Percentiles rank a stretch among this genome's conserved stretches.
Evolutionary conservation across 768 basidiomycete genomes (phyloP).

Genomic region (Favolaschia claudopus): DNA sequence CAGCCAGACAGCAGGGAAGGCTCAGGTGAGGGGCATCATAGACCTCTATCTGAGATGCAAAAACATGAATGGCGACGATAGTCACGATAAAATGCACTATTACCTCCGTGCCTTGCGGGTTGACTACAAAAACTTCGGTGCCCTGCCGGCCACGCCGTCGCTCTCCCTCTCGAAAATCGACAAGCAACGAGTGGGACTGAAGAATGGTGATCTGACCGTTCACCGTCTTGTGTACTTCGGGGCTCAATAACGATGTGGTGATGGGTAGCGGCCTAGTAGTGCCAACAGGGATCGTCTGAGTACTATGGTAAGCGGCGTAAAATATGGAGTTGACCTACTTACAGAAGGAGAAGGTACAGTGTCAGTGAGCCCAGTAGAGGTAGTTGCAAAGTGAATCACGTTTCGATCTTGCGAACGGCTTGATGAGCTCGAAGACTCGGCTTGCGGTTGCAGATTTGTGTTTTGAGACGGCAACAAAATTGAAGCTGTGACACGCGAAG

Average conservation of each 20-base stretch:
- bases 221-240: slow-evolving; percentile 55
- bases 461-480: not conserved
- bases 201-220: slow-evolving; percentile 59
- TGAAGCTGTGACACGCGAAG: not conserved
- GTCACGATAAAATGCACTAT: not conserved
- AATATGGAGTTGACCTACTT: not conserved
- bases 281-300: slow-evolving; percentile 37
- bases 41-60: slow-evolving; percentile 46
- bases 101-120: slow-evolving; percentile 48
- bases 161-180: slow-evolving; percentile 65
- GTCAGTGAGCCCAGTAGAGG: not conserved
- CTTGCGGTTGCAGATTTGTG: not conserved
- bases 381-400: not conserved
- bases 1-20: slow-evolving; percentile 55
- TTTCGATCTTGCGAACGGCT: not conserved
- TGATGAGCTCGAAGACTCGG: too few relatives aligned
- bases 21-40: slow-evolving; percentile 59
- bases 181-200: slow-evolving; percentile 55
- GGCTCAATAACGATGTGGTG: slow-evolving; percentile 41
- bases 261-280: slow-evolving; percentile 47
- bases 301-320: not conserved
- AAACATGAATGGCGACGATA: not conserved
- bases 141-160: slow-evolving; percentile 54
- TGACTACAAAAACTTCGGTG: slow-evolving; percentile 53
- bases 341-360: slow-evolving; percentile 17